Evolutionary conservation across 441 rosid species (phyloP), one percentile per base, ranked within the genome.

Genomic region (Corymbia citriodora): DNA sequence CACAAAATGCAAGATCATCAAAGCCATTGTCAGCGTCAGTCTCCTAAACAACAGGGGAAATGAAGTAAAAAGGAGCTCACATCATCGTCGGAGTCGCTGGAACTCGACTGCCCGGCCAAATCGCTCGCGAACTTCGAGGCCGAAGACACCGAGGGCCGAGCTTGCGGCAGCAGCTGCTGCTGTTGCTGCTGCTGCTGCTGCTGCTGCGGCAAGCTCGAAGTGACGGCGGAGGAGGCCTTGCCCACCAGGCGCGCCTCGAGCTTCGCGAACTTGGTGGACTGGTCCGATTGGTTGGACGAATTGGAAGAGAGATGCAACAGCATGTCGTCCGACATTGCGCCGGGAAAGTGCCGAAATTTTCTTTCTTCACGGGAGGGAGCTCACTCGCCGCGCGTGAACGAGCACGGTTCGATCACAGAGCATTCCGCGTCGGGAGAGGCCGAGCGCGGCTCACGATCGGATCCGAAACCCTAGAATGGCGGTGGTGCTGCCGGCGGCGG

Each of bases 181-280:
- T 65, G 94, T 29, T 90, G 93, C 27, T 90, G 93, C 86, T 49
- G 89, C 29, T 45, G 90, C 68, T 25, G 94, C 55, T 53, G 95
- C 57, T 68, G 91, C 27, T 87, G 95, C 31, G 85, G 95, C 29
- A 90, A 92, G 87, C 57, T 91, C 65, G 92, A 25, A 65, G 87
- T 91, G 2, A 94, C 87, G 54, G 92, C 89, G 18, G 95, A 91
- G 85, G 96, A 89, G 36, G 95, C 92, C 94, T 96, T 98, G n/a
- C 99, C 99, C 29, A 95, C 96, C 95, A 98, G 90, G 54, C 99
- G 99, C 83, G 99, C 99, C 94, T 98, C 99, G 61, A 98, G 99
- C 95, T 98, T 98, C 48, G 99, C 99, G 90, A 98, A 95, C 93
- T 98, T 98, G 89, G 96, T 95, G 90, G 99, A 98, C 89, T 96